Percentiles rank a stretch among this genome's conserved stretches.
Evolutionary conservation across 1,284 basidiomycete genomes (phyloP).

Genomic region (Rhodotorula sp.): DNA sequence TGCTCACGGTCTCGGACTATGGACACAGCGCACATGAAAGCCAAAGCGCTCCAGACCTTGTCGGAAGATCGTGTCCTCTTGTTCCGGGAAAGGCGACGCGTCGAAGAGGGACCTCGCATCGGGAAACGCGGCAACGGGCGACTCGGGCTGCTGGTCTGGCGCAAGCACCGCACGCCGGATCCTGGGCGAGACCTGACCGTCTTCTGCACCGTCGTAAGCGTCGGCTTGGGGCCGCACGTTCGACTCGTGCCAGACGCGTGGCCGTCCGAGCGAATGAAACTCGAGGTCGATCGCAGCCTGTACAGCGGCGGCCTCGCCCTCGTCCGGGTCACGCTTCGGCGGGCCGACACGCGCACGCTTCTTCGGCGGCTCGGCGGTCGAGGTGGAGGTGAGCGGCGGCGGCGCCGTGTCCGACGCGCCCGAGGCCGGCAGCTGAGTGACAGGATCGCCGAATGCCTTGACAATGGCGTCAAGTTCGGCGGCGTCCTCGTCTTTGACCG

Average conservation of each 20-base stretch:
- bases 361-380: background rate
- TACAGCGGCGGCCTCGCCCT: conserved; percentile 20
- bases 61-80: conserved; percentile 24
- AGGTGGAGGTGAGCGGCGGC: background rate
- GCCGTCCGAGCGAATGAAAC: conserved; percentile 33
- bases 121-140: conserved; percentile 21
- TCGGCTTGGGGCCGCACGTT: background rate
- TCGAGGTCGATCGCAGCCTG: conserved; percentile 38
- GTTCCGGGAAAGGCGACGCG: conserved; percentile 15
- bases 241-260: conserved; percentile 21
- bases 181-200: conserved; percentile 5
- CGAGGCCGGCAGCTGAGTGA: conserved; percentile 1
- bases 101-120: conserved; percentile 16
- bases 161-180: conserved; percentile 10
- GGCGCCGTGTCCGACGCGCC: background rate
- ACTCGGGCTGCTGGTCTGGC: conserved; percentile 2
- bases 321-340: conserved; percentile 20
- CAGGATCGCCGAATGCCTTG: conserved; percentile 30
- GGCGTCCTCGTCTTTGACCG: conserved; percentile 11
- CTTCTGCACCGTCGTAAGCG: background rate
- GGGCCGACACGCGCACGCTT: conserved; percentile 13
- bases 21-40: conserved; percentile 25
- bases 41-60: conserved; percentile 24
- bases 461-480: conserved; percentile 23
- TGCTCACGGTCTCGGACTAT: too few species aligned